phyloP scores from a whole-genome alignment of 495 filamentous ascomycete species.

The Annulohypoxylon maeteangense region DNA sequence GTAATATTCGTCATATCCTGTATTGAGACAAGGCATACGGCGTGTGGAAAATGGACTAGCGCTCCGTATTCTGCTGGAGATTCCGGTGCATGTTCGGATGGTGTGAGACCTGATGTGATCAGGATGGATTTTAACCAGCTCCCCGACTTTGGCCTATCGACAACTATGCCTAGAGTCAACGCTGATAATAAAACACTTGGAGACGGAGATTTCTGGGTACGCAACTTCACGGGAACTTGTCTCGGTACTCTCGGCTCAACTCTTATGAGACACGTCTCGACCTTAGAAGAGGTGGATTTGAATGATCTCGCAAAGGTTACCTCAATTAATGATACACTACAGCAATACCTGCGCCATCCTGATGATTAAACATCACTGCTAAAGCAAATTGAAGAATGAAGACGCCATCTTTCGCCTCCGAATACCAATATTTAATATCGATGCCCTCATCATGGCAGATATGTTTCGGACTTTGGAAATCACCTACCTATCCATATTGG shows the following conservation, averaged over 20 bases:
- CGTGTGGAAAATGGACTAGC: slow-evolving; percentile 38
- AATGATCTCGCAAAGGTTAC: neutral
- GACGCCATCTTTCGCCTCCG: too few relatives aligned
- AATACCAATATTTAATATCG: neutral
- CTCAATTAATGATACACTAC: neutral
- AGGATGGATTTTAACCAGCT: neutral
- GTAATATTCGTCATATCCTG: slow-evolving; percentile 23
- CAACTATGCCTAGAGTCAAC: neutral
- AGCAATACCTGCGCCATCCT: neutral
- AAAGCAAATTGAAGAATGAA: too few relatives aligned
- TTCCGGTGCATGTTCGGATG: neutral
- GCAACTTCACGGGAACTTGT: slow-evolving; percentile 19
- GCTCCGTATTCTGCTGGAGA: slow-evolving; percentile 6
- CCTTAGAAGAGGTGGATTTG: neutral
- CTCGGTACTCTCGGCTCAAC: slow-evolving; percentile 5
- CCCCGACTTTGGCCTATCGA: slow-evolving; percentile 6
- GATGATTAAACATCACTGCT: neutral
- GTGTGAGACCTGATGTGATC: slow-evolving; percentile 6
- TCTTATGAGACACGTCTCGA: neutral
- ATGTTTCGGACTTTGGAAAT: slow-evolving; percentile 5
- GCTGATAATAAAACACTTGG: slow-evolving; percentile 1
- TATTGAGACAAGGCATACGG: slow-evolving; percentile 28
- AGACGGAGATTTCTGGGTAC: slow-evolving; percentile 16
- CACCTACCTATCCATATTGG: neutral
- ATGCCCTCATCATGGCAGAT: neutral